These are phyloP conservation scores for Sindora glabra DNA, from an alignment of 306 rosid species.

Conservation along the genomic window DNA sequence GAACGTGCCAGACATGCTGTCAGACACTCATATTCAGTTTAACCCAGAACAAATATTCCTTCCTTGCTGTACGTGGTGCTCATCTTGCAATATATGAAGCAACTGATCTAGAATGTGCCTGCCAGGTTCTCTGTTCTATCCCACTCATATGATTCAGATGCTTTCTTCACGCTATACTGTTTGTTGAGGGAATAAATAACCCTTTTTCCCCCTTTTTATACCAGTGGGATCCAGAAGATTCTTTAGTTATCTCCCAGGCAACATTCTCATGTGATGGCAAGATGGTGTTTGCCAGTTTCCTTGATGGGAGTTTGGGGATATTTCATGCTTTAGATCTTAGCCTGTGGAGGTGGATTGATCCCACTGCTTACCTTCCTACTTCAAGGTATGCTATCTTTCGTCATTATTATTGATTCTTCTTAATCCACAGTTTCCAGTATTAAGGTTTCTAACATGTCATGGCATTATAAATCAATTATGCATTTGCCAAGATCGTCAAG, in stretches of 20 bases:
- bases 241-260: conserved; percentile 20
- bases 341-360: conserved; percentile 11
- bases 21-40: conserved; percentile 26
- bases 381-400: conserved; percentile 24
- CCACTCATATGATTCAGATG: not conserved
- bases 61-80: conserved; percentile 19
- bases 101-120: conserved; percentile 16
- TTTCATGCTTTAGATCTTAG: conserved; percentile 9
- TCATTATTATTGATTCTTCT: no score
- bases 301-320: conserved; percentile 22
- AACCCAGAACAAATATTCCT: conserved; percentile 12
- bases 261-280: conserved; percentile 30
- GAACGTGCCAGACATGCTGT: not conserved
- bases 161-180: not conserved
- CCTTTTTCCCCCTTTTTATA: not conserved
- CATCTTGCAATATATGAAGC: conserved; percentile 32
- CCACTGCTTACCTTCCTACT: conserved; percentile 14
- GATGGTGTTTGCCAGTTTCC: conserved; percentile 24
- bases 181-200: not conserved
- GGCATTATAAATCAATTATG: not conserved
- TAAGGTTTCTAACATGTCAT: not conserved
- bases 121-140: conserved; percentile 19
- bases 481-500: not conserved
- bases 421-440: conserved; percentile 3
- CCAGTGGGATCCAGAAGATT: conserved; percentile 27